phyloP scores from a whole-genome alignment of 192 early-diverging fungal species.

The Umbelopsis sp. region DNA sequence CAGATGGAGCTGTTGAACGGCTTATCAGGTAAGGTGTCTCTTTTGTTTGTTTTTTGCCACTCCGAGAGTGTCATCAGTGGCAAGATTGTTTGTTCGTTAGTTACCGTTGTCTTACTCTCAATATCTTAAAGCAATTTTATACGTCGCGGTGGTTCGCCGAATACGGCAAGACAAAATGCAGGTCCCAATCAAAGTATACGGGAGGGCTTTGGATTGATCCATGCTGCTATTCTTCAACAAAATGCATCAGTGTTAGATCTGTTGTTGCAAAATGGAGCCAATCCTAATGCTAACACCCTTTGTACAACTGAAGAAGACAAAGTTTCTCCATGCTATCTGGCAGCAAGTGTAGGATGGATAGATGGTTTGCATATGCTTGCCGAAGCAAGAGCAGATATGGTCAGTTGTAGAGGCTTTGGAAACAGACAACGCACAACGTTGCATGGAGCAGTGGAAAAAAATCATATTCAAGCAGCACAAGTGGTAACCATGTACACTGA shows the following conservation, averaged over 20 bases:
- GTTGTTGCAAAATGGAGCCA: slow-evolving; percentile 36
- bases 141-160: slow-evolving; percentile 37
- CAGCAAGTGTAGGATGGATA: slow-evolving; percentile 36
- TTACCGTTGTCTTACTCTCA: neutral
- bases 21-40: slow-evolving; percentile 35
- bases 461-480: slow-evolving; percentile 7
- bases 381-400: slow-evolving; percentile 31
- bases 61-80: neutral
- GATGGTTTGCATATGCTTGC: slow-evolving; percentile 34
- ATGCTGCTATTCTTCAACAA: slow-evolving; percentile 32
- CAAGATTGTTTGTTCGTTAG: neutral
- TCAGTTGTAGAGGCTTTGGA: slow-evolving; percentile 23
- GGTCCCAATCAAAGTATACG: slow-evolving; percentile 15
- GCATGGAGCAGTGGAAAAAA: slow-evolving; percentile 26
- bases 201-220: slow-evolving; percentile 41
- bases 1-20: slow-evolving; percentile 33
- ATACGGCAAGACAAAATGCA: slow-evolving; percentile 38
- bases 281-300: slow-evolving; percentile 36
- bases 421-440: slow-evolving; percentile 26
- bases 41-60: neutral
- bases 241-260: slow-evolving; percentile 23
- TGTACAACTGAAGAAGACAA: slow-evolving; percentile 36
- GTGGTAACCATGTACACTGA: slow-evolving; percentile 15
- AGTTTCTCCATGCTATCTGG: slow-evolving; percentile 34
- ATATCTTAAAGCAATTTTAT: slow-evolving; percentile 27